These are phyloP conservation scores for Tremella yokohamensis DNA, from an alignment of 768 basidiomycete genomes.

Conservation along the genomic window DNA sequence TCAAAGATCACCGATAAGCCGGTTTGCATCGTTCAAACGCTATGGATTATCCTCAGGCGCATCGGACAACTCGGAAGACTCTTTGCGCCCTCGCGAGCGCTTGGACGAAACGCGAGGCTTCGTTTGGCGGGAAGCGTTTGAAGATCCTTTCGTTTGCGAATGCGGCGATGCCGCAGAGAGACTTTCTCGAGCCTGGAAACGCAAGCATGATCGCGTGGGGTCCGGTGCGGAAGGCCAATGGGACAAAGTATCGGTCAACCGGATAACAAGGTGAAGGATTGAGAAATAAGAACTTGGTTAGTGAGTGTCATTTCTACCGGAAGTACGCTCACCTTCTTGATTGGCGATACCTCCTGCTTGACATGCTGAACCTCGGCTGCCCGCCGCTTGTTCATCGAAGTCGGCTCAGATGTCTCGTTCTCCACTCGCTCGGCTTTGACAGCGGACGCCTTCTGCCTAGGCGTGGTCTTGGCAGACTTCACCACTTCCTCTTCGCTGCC, in stretches of 20 bases:
- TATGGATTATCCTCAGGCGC: conserved; percentile 15
- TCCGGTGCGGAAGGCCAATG: neutral
- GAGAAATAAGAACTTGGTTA: neutral
- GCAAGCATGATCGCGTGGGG: neutral
- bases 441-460: conserved; percentile 20
- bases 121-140: too few relatives aligned
- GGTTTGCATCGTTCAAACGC: too few relatives aligned
- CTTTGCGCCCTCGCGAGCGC: neutral
- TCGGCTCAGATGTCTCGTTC: neutral
- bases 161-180: neutral
- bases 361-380: neutral
- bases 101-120: too few relatives aligned
- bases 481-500: conserved; percentile 1
- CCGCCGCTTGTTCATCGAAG: neutral
- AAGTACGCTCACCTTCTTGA: conserved; percentile 16
- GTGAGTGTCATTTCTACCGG: neutral
- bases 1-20: too few relatives aligned
- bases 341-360: neutral
- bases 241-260: neutral
- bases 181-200: neutral
- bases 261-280: neutral
- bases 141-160: neutral
- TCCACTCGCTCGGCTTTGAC: conserved; percentile 10
- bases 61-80: conserved; percentile 24
- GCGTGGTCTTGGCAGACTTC: conserved; percentile 11